Evolutionary conservation across 2,329 filamentous ascomycete genomes (phyloP), one percentile per base, ranked within the genome.

Genomic region (Fusarium devonianum): DNA sequence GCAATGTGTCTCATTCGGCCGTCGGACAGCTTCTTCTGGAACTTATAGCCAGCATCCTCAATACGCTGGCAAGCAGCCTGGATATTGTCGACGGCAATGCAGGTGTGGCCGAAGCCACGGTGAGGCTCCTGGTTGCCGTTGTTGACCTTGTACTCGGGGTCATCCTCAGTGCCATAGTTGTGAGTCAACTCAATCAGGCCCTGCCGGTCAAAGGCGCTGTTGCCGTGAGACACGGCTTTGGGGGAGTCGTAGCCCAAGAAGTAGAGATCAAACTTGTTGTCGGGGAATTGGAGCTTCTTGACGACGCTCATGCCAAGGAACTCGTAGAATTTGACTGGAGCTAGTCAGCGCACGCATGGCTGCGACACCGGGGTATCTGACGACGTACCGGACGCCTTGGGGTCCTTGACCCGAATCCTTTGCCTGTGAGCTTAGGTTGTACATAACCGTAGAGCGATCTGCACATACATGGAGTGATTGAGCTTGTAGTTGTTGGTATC

Each of bases 381-480:
- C 44, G 9, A 68, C 75, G 36, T 77, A 88, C 87, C 75, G 28
- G 88, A 91, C 69, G 80, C 84, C 75, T 92, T 87, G 9, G 93
- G 93, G 75, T 99, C 92, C 75, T 97, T 97, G 69, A 97, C 89
- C 72, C 93, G 88, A 70, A 96, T 80, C 90, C 90, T 94, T 30
- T n/a, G 23, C 33, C 40, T 56, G 5, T 40, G 19, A 43, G 47
- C 6, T 40, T 58, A n/a, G n/a, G n/a, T 22, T 66, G 42, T n/a
- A 52, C 53, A 34, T 43, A 5, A 3, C 7, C 11, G 10, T 12
- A 21, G n/a, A 41, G 12, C 3, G 25, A 21, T 42, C 22, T 35
- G n/a, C 5, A 40, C 80, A 68, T 69, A 85, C 93, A 97, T 97
- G 48, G 89, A 89, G 78, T 94, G 90, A 74, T 94, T 93, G 71